A percentile compares a stretch with the other conserved stretches of the same genome.
phyloP scores from a whole-genome alignment of 2,329 filamentous ascomycete genomes.

The Diaporthe sp. region DNA sequence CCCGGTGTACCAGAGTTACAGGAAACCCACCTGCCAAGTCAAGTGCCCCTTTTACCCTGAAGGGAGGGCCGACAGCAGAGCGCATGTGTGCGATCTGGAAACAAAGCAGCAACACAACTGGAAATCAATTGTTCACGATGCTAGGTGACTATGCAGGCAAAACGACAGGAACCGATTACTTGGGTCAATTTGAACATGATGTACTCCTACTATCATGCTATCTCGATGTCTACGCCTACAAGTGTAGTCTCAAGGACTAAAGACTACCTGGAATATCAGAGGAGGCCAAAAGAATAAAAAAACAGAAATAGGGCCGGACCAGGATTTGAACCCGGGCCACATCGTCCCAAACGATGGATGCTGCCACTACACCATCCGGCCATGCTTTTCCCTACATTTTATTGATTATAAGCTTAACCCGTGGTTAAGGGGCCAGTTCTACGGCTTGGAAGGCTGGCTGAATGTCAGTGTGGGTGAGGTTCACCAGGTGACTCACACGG shows the following conservation, averaged over 20 bases:
- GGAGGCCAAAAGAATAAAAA: background rate
- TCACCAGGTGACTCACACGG: constrained; percentile 14
- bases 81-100: background rate
- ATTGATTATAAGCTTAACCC: background rate
- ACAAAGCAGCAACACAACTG: background rate
- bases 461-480: background rate
- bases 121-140: background rate
- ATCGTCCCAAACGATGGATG: constrained; percentile 25
- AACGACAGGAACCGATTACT: background rate
- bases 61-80: background rate
- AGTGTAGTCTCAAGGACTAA: no score
- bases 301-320: background rate
- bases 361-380: constrained; percentile 23
- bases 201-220: no score
- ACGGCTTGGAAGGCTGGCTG: background rate
- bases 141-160: no score
- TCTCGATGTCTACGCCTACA: background rate
- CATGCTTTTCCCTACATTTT: background rate
- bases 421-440: background rate
- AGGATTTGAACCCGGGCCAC: constrained; percentile 22
- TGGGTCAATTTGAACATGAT: background rate
- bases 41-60: no score
- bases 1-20: background rate
- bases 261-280: no score
- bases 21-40: background rate